Percentiles rank a stretch among this genome's conserved stretches.
phyloP scores from a whole-genome alignment of 2,329 filamentous ascomycete genomes.

The Pseudogymnoascus sp. region DNA sequence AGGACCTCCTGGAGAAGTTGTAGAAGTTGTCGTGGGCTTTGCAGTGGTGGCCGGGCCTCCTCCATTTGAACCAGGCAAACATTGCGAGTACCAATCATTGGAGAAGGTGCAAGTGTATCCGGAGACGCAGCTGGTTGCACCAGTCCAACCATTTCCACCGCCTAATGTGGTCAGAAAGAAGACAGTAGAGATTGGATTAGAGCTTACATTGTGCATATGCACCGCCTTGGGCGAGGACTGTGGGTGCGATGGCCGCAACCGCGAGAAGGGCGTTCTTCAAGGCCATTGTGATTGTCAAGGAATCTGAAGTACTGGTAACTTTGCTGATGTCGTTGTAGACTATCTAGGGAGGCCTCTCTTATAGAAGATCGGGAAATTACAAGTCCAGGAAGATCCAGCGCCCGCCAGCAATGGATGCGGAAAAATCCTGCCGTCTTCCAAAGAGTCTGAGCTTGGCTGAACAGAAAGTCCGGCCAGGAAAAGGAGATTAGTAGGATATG shows the following conservation, averaged over 20 bases:
- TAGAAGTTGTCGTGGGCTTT: slow-evolving; percentile 16
- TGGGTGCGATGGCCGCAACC: slow-evolving; percentile 27
- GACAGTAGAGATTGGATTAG: background rate
- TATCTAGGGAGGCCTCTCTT: background rate
- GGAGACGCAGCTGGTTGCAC: slow-evolving; percentile 23
- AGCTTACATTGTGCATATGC: slow-evolving; percentile 26
- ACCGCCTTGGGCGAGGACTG: slow-evolving; percentile 20
- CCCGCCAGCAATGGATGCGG: background rate
- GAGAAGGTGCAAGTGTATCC: slow-evolving; percentile 22
- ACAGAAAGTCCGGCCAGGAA: slow-evolving; percentile 61
- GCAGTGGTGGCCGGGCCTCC: background rate
- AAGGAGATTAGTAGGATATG: slow-evolving; percentile 70
- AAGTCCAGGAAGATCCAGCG: background rate
- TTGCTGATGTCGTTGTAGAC: background rate
- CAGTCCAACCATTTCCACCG: slow-evolving; percentile 22
- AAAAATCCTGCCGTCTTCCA: background rate
- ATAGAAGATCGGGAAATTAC: background rate
- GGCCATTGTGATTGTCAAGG: slow-evolving; percentile 19
- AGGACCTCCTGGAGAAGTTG: slow-evolving; percentile 15
- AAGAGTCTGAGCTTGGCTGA: background rate
- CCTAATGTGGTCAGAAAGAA: slow-evolving; percentile 17
- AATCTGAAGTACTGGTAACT: slow-evolving; percentile 9
- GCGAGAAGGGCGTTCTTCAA: slow-evolving; percentile 21
- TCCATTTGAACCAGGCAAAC: slow-evolving; percentile 20
- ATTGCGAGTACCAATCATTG: slow-evolving; percentile 25